A percentile compares a stretch with the other conserved stretches of the same genome.
Conservation (phyloP, 2,329 filamentous ascomycete genomes). For the Plectosphaerella plurivora region DNA sequence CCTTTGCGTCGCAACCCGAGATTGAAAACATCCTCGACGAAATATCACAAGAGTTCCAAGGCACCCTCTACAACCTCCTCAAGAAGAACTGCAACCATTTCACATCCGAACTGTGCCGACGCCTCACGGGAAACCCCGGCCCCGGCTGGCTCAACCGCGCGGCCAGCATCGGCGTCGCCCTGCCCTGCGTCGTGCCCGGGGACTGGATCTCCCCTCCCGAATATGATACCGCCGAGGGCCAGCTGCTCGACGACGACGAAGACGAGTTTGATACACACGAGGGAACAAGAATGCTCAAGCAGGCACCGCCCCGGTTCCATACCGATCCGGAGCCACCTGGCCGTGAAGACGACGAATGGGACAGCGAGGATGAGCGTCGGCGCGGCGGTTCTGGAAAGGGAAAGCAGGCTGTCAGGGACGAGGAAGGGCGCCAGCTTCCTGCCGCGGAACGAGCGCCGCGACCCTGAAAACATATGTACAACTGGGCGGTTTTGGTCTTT, state of each 20-base stretch:
- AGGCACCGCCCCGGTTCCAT: conserved; percentile 18
- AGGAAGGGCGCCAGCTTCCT: conserved; percentile 46
- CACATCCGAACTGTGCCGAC: conserved; percentile 69
- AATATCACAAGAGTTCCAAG: conserved; percentile 69
- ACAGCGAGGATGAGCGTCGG: conserved; percentile 40
- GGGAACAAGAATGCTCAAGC: conserved; percentile 54
- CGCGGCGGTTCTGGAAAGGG: conserved; percentile 36
- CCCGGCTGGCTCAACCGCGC: conserved; percentile 79
- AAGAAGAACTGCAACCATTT: conserved; percentile 90
- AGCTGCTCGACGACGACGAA: conserved; percentile 54
- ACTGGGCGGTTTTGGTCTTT: background rate
- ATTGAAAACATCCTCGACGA: conserved; percentile 65
- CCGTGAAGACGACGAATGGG: conserved; percentile 25
- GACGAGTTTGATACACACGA: conserved; percentile 37
- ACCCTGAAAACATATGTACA: background rate
- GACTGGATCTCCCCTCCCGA: conserved; percentile 81
- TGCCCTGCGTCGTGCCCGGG: conserved; percentile 77
- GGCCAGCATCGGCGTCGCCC: conserved; percentile 73
- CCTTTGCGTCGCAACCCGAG: conserved; percentile 62
- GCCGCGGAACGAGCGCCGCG: conserved; percentile 46
- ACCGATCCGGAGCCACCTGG: conserved; percentile 12
- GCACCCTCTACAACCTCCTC: conserved; percentile 74
- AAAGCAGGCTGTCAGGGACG: conserved; percentile 41
- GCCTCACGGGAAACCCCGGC: conserved; percentile 64
- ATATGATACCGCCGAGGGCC: conserved; percentile 67